Evolutionary conservation across 768 basidiomycete genomes (phyloP), one percentile per base, ranked within the genome.

Genomic region (Leccinum disarticulatum): DNA sequence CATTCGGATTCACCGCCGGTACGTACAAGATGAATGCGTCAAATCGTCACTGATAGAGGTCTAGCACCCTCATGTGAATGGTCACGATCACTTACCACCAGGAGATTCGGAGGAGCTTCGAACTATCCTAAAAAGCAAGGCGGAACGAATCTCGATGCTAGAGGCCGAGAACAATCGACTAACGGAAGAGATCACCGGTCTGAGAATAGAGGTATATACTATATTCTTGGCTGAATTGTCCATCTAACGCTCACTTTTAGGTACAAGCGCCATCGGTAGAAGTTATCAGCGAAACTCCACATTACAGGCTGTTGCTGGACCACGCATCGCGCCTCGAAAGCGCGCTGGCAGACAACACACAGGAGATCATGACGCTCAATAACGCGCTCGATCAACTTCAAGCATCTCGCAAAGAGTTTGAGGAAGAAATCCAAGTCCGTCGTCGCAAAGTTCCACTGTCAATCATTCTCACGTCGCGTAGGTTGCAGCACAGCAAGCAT

Each of bases 1-100:
- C 78, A 77, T 74, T 79, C 81, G 74, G 83, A 81, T 77, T 82
- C 86, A 80, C 84, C 87, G 74, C 81, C 77, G 79, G 89, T 90
- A 82, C 84, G 89, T 88, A 80, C 79, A 77, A 22, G 8, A 79
- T 76, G 53, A 6, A 7, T 68, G 65, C 50, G 64, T 65, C 71
- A 19, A 17, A n/a, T 2, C n/a, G 31, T 54, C n/a, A 10, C 61
- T 74, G 79, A 87, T 78, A 15, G 65, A 31, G 53, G 65, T 31
- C 3, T 69, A 89, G 86, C 80, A 70, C 52, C 66, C 69, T 33
- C 75, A 73, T 55, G 36, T 64, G 17, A 81, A 82, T 61, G 79
- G 77, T 28, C 69, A 76, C 27, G 71, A 76, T 56, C 77, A 77
- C 57, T 47, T 66, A 79, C 46, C 72, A 76, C 38, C 77, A 50